These are phyloP conservation scores for Oryza brachyantha DNA, from an alignment of 176 grass and related monocot genomes.

Conservation along the genomic window DNA sequence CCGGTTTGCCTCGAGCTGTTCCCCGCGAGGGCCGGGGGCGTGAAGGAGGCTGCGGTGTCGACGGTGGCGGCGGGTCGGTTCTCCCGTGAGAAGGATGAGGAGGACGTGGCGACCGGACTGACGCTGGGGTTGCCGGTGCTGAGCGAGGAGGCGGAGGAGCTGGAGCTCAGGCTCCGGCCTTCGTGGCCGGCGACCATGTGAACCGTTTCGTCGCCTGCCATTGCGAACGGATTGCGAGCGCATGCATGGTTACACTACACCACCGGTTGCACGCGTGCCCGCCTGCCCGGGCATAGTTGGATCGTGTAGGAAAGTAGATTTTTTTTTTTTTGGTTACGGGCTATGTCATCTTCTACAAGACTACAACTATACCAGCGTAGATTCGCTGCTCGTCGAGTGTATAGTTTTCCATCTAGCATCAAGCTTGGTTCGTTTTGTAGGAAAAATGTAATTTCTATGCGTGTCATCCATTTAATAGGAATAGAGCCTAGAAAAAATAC, in stretches of 20 bases:
- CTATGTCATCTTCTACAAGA: no score
- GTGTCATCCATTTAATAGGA: no score
- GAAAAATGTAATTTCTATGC: no score
- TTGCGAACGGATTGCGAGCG: not conserved
- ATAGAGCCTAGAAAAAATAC: no score
- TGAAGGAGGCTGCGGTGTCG: not conserved
- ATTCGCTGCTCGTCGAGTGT: no score
- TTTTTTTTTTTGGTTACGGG: no score
- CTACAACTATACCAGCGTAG: no score
- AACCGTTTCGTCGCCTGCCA: not conserved
- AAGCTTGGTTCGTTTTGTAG: no score
- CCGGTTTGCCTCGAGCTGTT: conserved; percentile 21
- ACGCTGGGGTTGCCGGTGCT: conserved; percentile 35
- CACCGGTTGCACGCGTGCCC: no score
- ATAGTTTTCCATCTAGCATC: no score
- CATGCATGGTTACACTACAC: not conserved
- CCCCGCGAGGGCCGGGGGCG: not conserved
- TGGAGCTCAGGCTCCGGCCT: conserved; percentile 18
- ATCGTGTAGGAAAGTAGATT: no score
- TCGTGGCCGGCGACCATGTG: not conserved
- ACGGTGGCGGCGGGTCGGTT: not conserved
- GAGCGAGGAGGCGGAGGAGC: not conserved
- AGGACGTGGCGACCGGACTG: conserved; percentile 9
- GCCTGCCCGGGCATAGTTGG: no score
- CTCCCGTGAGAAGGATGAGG: not conserved